phyloP scores from a whole-genome alignment of 306 rosid species.

The Malus orientalis region DNA sequence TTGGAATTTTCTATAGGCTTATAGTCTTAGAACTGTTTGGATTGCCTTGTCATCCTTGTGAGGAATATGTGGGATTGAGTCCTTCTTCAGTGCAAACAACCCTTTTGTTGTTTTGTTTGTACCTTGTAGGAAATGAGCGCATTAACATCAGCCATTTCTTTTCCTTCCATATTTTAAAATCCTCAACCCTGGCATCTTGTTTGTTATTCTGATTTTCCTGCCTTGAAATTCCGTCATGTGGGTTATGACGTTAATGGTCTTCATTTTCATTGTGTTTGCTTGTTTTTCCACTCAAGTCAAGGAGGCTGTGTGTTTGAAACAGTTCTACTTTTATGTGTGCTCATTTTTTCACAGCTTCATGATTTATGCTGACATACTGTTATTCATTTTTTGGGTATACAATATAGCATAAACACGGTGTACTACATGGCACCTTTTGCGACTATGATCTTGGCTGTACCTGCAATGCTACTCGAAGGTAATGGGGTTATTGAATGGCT shows the following conservation, averaged over 20 bases:
- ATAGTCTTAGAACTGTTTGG: neutral
- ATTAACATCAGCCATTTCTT: neutral
- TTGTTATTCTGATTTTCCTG: neutral
- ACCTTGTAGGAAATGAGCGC: neutral
- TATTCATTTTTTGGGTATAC: neutral
- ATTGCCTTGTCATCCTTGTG: neutral
- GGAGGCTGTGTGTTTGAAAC: neutral
- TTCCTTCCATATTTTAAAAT: neutral
- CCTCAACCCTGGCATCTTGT: neutral
- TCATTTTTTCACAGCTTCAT: neutral
- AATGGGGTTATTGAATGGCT: conserved; percentile 84
- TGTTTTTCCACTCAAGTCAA: neutral
- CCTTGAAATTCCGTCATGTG: neutral
- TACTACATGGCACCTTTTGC: conserved; percentile 99
- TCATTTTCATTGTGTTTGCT: neutral
- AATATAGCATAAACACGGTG: conserved; percentile 83
- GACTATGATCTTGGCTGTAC: conserved; percentile 91
- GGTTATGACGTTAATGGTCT: neutral
- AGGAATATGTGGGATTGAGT: neutral
- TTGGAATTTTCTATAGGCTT: neutral
- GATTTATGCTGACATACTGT: neutral
- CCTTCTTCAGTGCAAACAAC: neutral
- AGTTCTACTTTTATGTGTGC: neutral
- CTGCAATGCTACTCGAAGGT: conserved; percentile 88
- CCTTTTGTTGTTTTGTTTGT: too few relatives aligned